Evolutionary conservation across 2,329 filamentous ascomycete genomes (phyloP).

Genomic region (Trichoderma sp.): DNA sequence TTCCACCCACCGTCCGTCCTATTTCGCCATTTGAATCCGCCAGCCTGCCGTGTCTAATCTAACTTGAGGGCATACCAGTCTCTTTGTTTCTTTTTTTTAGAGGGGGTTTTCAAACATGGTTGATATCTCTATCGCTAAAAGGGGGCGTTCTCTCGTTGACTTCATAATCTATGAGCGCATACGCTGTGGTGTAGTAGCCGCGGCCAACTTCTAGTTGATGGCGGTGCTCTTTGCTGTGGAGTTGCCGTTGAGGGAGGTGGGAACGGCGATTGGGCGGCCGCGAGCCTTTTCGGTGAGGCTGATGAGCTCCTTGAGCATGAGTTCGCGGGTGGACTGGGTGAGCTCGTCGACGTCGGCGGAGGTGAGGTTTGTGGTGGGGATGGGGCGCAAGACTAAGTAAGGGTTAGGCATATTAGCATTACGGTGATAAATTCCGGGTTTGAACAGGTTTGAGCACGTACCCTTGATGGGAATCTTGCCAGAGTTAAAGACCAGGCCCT

Average conservation of each 20-base stretch:
- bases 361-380: constrained; percentile 71
- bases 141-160: background rate
- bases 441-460: constrained; percentile 31
- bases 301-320: constrained; percentile 70
- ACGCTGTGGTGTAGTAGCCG: background rate
- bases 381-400: constrained; percentile 69
- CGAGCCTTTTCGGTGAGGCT: constrained; percentile 52
- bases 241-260: constrained; percentile 26
- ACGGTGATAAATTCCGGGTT: background rate
- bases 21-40: constrained; percentile 3
- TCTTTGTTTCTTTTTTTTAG: background rate
- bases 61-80: background rate
- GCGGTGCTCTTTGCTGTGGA: constrained; percentile 32
- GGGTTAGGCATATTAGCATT: background rate
- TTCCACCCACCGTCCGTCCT: background rate
- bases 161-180: background rate
- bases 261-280: constrained; percentile 38
- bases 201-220: constrained; percentile 26
- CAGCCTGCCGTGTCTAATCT: background rate
- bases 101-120: background rate
- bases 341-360: constrained; percentile 75
- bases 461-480: constrained; percentile 75
- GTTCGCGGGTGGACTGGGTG: constrained; percentile 63
- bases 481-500: constrained; percentile 62
- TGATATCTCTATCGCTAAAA: background rate